Evolutionary conservation across 1,284 basidiomycete species (phyloP).

Genomic region (Schizophyllum amplum): DNA sequence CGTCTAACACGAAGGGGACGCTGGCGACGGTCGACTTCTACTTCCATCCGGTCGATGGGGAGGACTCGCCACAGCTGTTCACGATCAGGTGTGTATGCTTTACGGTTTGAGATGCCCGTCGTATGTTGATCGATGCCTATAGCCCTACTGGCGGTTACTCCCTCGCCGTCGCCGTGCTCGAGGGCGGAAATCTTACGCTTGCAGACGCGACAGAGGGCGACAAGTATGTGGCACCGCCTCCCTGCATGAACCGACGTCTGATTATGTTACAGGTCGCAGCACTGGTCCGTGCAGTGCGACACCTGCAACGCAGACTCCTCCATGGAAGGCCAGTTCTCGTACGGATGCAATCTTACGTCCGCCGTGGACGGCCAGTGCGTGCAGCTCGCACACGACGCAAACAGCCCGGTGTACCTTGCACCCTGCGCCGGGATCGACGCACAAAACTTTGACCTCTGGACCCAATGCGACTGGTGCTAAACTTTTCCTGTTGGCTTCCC

Average conservation of each 20-base stretch:
- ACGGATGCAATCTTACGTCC: conserved; percentile 4
- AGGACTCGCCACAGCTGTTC: neutral
- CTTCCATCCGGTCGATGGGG: neutral
- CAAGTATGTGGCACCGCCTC: neutral
- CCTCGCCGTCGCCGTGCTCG: neutral
- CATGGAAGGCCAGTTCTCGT: neutral
- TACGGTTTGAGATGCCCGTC: no score
- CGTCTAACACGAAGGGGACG: neutral
- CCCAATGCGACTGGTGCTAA: neutral
- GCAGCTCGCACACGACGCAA: neutral
- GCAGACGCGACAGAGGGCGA: neutral
- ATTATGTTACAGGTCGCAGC: neutral
- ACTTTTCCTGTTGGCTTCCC: neutral
- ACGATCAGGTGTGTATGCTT: neutral
- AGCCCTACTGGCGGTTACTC: neutral
- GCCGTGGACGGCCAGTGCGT: conserved; percentile 1
- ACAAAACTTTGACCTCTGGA: conserved; percentile 10
- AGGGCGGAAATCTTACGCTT: neutral
- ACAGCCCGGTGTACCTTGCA: neutral
- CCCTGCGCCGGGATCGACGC: conserved; percentile 2
- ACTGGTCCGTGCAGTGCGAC: neutral
- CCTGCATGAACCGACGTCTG: neutral
- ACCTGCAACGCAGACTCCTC: neutral
- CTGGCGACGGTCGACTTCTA: neutral
- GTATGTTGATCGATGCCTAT: no score